A percentile compares a stretch with the other conserved stretches of the same genome.
These are phyloP conservation scores for Plasmodium coatneyi DNA, from an alignment of 169 alveolate species.

Conservation along the genomic window DNA sequence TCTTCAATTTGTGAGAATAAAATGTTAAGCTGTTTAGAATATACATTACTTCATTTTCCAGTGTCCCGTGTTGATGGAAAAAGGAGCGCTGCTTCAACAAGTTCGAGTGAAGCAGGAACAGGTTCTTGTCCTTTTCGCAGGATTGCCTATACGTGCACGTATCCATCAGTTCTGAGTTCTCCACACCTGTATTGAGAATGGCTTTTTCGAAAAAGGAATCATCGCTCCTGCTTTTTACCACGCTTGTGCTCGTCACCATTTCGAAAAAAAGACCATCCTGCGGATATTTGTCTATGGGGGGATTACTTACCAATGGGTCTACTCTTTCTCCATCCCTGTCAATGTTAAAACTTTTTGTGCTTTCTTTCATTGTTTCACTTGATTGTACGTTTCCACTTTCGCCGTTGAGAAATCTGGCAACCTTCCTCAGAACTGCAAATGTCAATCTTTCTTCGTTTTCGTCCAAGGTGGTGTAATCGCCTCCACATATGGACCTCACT, in stretches of 20 bases:
- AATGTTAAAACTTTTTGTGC: neutral
- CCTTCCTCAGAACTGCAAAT: neutral
- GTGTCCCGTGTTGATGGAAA: neutral
- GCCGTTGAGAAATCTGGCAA: neutral
- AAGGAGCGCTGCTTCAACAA: constrained; percentile 28
- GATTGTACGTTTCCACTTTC: neutral
- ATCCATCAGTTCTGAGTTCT: neutral
- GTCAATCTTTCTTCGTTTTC: neutral
- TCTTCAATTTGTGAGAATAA: constrained; percentile 40
- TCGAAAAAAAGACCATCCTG: neutral
- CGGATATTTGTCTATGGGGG: neutral
- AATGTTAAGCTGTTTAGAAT: constrained; percentile 24
- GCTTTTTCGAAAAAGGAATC: constrained; percentile 31
- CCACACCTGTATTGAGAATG: neutral
- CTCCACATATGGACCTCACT: neutral
- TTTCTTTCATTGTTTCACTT: neutral
- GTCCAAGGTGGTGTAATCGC: neutral
- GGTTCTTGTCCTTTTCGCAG: neutral
- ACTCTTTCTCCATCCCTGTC: neutral
- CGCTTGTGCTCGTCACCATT: neutral
- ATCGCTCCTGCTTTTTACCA: neutral
- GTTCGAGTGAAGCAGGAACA: constrained; percentile 18
- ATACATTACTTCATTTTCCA: constrained; percentile 13
- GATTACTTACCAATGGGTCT: neutral
- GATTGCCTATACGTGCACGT: neutral